Conservation (phyloP, 257 asterid genomes). For the Penstemon newberryi region DNA sequence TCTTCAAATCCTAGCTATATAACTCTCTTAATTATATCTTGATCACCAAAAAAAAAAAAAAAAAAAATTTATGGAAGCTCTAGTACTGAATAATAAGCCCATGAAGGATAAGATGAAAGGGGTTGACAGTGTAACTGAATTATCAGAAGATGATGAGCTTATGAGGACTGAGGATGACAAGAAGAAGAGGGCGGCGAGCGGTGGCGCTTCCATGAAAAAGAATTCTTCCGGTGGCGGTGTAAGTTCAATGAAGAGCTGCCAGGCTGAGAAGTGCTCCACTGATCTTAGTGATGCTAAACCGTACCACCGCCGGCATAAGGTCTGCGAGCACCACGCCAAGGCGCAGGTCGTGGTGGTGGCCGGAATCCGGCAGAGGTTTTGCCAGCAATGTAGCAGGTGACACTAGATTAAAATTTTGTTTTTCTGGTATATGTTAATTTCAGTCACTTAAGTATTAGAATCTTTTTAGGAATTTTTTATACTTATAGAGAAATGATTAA, state of each 20-base stretch:
- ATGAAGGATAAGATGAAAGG: slow-evolving; percentile 14
- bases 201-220: slow-evolving; percentile 32
- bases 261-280: slow-evolving; percentile 57
- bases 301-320: slow-evolving; percentile 70
- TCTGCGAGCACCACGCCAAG: slow-evolving; percentile 67
- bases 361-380: slow-evolving; percentile 75
- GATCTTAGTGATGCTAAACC: slow-evolving; percentile 59
- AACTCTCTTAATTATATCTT: too few species aligned
- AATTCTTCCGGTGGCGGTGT: slow-evolving; percentile 21
- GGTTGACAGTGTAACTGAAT: slow-evolving; percentile 17
- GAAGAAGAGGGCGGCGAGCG: slow-evolving; percentile 40
- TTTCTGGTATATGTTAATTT: background rate
- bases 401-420: background rate
- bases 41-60: too few species aligned
- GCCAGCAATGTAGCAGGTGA: slow-evolving; percentile 92
- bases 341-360: slow-evolving; percentile 60
- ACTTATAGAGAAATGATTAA: background rate
- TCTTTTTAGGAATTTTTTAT: background rate
- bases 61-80: too few species aligned
- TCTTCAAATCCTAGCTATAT: slow-evolving; percentile 6
- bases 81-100: too few species aligned
- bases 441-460: background rate
- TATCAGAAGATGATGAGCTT: slow-evolving; percentile 34
- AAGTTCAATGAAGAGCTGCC: slow-evolving; percentile 51
- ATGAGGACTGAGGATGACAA: slow-evolving; percentile 35